Percentiles rank a stretch among this genome's conserved stretches.
Evolutionary conservation across 495 filamentous ascomycete species (phyloP).

Genomic region (Xylaria bambusicola): DNA sequence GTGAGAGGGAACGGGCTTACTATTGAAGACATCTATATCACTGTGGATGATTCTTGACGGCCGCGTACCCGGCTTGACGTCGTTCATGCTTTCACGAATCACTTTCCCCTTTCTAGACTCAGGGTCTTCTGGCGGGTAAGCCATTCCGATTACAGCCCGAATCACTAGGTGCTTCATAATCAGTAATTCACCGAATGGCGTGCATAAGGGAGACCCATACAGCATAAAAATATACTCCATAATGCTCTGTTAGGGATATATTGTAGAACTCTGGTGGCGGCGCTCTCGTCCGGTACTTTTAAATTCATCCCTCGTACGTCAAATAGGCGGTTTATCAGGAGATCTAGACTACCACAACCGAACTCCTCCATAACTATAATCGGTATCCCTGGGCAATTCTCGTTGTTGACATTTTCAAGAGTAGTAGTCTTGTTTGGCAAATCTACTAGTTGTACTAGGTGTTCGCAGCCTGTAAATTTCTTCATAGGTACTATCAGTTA

Average conservation of each 20-base stretch:
- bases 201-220: constrained; percentile 2
- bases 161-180: constrained; percentile 1
- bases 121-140: background rate
- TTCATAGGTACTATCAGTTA: background rate
- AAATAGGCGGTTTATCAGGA: background rate
- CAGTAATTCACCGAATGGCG: too few species aligned
- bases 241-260: constrained; percentile 12
- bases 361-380: constrained; percentile 10
- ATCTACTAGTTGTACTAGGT: constrained; percentile 10
- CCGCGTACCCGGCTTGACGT: background rate
- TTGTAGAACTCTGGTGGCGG: background rate
- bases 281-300: too few species aligned
- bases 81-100: background rate
- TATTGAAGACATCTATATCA: constrained; percentile 13
- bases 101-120: background rate
- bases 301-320: background rate
- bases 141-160: constrained; percentile 9
- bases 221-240: constrained; percentile 13
- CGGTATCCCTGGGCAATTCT: background rate
- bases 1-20: background rate
- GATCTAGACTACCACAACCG: constrained; percentile 1
- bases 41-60: background rate
- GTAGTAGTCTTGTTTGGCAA: background rate
- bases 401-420: background rate
- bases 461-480: constrained; percentile 5